These are phyloP conservation scores for Cyberlindnera americana DNA, from an alignment of 805 yeast species.

Conservation along the genomic window DNA sequence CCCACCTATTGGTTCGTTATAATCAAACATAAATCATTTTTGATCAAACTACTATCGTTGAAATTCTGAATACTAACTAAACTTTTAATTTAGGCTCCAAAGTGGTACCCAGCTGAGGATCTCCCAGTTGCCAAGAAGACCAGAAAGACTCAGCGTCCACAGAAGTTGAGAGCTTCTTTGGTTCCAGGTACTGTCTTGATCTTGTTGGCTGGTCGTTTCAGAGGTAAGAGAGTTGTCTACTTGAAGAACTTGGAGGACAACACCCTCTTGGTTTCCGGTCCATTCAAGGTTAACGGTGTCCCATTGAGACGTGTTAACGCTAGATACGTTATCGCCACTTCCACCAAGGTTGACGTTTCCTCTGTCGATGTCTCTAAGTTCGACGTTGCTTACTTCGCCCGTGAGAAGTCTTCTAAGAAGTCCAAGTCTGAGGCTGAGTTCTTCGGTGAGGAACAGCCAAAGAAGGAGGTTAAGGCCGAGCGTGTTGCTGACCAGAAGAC, in stretches of 20 bases:
- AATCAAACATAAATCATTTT: no score
- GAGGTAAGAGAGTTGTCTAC: constrained; percentile 99
- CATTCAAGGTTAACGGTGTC: constrained; percentile 99
- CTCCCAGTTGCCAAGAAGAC: constrained; percentile 82
- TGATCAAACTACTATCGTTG: no score
- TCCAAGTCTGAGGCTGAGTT: constrained; percentile 89
- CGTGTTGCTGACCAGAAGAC: constrained; percentile 96
- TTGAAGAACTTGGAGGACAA: constrained; percentile 96
- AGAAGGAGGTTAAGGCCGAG: constrained; percentile 88
- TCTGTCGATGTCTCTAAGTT: constrained; percentile 85
- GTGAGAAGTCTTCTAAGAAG: constrained; percentile 82
- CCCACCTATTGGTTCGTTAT: no score
- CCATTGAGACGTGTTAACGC: constrained; percentile 99
- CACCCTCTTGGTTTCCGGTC: constrained; percentile 96
- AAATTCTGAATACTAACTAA: background rate
- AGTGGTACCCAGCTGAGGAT: constrained; percentile 94
- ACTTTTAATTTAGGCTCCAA: constrained; percentile 49
- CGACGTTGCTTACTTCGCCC: constrained; percentile 93
- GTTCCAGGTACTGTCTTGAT: constrained; percentile 98
- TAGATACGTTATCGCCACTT: constrained; percentile 98
- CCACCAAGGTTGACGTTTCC: constrained; percentile 81
- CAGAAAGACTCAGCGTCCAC: constrained; percentile 91
- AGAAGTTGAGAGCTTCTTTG: constrained; percentile 90
- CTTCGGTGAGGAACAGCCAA: constrained; percentile 70
- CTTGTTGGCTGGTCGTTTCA: constrained; percentile 98